Evolutionary conservation across 1,284 basidiomycete species (phyloP).

Genomic region (Ustilago cynodontis): DNA sequence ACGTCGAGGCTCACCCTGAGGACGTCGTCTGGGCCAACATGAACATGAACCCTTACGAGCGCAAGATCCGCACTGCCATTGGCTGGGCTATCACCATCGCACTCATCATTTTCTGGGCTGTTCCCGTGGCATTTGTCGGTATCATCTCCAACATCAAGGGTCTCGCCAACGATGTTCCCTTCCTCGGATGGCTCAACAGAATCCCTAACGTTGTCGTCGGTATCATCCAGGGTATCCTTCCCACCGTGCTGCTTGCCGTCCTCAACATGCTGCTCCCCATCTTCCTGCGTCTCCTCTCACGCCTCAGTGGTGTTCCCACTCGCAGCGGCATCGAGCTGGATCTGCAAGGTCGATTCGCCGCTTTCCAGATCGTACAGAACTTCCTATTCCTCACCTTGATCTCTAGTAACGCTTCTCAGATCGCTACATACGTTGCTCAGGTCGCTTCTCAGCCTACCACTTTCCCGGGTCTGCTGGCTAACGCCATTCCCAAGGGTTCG

Average conservation of each 20-base stretch:
- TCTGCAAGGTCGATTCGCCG: slow-evolving; percentile 89
- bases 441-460: slow-evolving; percentile 37
- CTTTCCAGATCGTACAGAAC: slow-evolving; percentile 78
- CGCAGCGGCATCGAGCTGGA: slow-evolving; percentile 85
- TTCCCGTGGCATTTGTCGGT: slow-evolving; percentile 80
- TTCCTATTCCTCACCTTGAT: slow-evolving; percentile 68
- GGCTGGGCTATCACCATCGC: slow-evolving; percentile 75
- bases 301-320: slow-evolving; percentile 85
- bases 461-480: slow-evolving; percentile 65
- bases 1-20: slow-evolving; percentile 61
- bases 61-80: slow-evolving; percentile 74
- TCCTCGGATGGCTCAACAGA: slow-evolving; percentile 85
- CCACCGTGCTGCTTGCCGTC: slow-evolving; percentile 84
- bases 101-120: slow-evolving; percentile 77
- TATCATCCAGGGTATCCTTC: slow-evolving; percentile 83
- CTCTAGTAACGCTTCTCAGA: slow-evolving; percentile 55
- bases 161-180: slow-evolving; percentile 77
- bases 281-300: slow-evolving; percentile 80
- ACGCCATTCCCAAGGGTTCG: slow-evolving; percentile 83
- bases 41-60: slow-evolving; percentile 88
- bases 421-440: slow-evolving; percentile 42
- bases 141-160: slow-evolving; percentile 82
- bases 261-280: slow-evolving; percentile 93
- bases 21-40: slow-evolving; percentile 94
- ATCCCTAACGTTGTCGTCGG: slow-evolving; percentile 75